phyloP scores from a whole-genome alignment of 1,139 yeast species.

The Geotrichum siamense region DNA sequence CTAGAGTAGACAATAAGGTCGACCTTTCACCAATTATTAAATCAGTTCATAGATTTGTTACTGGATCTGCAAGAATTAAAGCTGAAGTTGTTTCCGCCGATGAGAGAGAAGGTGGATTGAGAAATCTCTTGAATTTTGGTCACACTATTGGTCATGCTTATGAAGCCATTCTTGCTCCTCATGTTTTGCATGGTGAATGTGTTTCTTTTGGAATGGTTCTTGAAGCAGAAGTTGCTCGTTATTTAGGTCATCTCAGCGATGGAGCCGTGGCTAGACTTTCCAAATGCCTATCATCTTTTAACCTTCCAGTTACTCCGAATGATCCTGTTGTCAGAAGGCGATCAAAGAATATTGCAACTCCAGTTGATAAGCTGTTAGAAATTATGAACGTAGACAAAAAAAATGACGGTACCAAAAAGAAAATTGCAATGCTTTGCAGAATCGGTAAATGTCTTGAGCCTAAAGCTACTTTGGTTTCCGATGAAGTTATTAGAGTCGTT shows the following conservation, averaged over 20 bases:
- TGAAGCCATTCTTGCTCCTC: conserved; percentile 93
- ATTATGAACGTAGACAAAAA: conserved; percentile 96
- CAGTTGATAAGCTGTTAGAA: conserved; percentile 60
- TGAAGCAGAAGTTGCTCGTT: conserved; percentile 92
- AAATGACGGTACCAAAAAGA: conserved; percentile 86
- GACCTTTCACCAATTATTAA: conserved; percentile 62
- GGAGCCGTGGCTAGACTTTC: conserved; percentile 89
- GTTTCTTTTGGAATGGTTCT: conserved; percentile 90
- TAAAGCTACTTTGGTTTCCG: conserved; percentile 77
- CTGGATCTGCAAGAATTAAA: conserved; percentile 82
- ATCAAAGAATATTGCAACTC: conserved; percentile 60
- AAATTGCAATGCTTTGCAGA: conserved; percentile 71
- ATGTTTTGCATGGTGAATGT: conserved; percentile 96
- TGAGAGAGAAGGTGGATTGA: conserved; percentile 90
- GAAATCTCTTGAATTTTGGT: conserved; percentile 91
- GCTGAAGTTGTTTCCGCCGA: conserved; percentile 92
- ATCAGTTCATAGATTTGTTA: conserved; percentile 69
- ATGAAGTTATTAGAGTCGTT: conserved; percentile 71
- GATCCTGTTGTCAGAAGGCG: conserved; percentile 69
- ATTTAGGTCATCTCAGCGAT: conserved; percentile 79
- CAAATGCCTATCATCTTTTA: conserved; percentile 77
- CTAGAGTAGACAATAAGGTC: conserved; percentile 32
- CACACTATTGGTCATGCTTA: conserved; percentile 98
- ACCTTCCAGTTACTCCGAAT: conserved; percentile 70
- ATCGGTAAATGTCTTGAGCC: conserved; percentile 88